These are phyloP conservation scores for Fonsecaea pugnacius DNA, from an alignment of 2,329 filamentous ascomycete species.

Conservation along the genomic window DNA sequence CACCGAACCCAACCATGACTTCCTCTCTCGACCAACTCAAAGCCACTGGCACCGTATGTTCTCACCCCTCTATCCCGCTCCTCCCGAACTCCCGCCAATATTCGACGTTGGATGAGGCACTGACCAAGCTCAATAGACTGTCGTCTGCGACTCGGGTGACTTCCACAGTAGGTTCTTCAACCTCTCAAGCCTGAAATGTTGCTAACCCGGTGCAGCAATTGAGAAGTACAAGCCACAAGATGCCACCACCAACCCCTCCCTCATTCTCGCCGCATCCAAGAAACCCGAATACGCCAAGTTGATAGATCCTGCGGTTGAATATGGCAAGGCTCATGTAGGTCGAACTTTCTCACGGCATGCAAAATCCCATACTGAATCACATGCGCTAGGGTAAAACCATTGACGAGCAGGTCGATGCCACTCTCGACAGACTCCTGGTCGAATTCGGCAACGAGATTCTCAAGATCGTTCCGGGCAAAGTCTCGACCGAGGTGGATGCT, in stretches of 20 bases:
- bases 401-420: slow-evolving; percentile 83
- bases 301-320: slow-evolving; percentile 81
- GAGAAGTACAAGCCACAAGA: slow-evolving; percentile 99
- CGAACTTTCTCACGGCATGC: neutral
- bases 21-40: slow-evolving; percentile 96
- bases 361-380: slow-evolving; percentile 15
- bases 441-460: slow-evolving; percentile 99
- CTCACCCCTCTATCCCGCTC: slow-evolving; percentile 21
- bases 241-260: slow-evolving; percentile 98
- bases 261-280: slow-evolving; percentile 98
- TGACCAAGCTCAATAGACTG: slow-evolving; percentile 63
- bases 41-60: slow-evolving; percentile 89
- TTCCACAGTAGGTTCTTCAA: slow-evolving; percentile 68
- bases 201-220: slow-evolving; percentile 68
- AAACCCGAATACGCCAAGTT: slow-evolving; percentile 94
- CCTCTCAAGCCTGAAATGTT: slow-evolving; percentile 14
- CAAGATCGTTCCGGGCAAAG: slow-evolving; percentile 94
- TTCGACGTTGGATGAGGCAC: neutral
- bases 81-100: slow-evolving; percentile 2
- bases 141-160: slow-evolving; percentile 96
- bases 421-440: slow-evolving; percentile 91
- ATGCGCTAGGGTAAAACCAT: slow-evolving; percentile 59
- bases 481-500: slow-evolving; percentile 98
- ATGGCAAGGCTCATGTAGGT: slow-evolving; percentile 77
- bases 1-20: slow-evolving; percentile 63